phyloP scores from a whole-genome alignment of 2,329 filamentous ascomycete species.

The Raffaelea albimanens region DNA sequence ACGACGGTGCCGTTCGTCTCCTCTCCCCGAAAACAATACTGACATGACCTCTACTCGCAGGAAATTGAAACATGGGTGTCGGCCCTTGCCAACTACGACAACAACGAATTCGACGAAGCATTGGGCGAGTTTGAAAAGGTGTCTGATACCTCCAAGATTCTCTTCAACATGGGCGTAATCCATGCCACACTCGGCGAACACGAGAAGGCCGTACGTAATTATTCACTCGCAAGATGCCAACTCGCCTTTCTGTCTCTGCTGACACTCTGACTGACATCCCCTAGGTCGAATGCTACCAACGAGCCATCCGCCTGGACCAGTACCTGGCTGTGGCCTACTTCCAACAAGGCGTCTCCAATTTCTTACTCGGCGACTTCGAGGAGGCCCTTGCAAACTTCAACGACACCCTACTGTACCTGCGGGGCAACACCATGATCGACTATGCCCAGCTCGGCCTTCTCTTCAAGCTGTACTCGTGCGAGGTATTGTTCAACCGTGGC shows the following conservation, averaged over 20 bases:
- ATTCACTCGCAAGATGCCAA: slow-evolving; percentile 8
- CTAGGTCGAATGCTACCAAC: slow-evolving; percentile 90
- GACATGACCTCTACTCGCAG: slow-evolving; percentile 31
- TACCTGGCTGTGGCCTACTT: slow-evolving; percentile 98
- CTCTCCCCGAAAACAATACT: no score
- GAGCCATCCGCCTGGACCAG: slow-evolving; percentile 80
- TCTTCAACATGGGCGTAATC: slow-evolving; percentile 98
- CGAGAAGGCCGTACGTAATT: slow-evolving; percentile 84
- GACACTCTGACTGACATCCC: no score
- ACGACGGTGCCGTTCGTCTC: neutral
- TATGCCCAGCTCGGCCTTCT: slow-evolving; percentile 92
- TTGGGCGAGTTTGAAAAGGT: slow-evolving; percentile 77
- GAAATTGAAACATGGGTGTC: slow-evolving; percentile 99
- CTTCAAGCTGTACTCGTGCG: slow-evolving; percentile 95
- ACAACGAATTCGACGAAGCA: slow-evolving; percentile 92
- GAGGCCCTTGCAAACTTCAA: slow-evolving; percentile 98
- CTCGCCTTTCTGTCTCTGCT: neutral
- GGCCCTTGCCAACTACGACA: slow-evolving; percentile 86
- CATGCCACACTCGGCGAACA: slow-evolving; percentile 94
- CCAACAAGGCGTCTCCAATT: slow-evolving; percentile 96
- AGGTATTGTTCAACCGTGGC: slow-evolving; percentile 94
- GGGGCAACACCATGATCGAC: slow-evolving; percentile 95
- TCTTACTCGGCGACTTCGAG: slow-evolving; percentile 92
- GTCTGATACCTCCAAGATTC: slow-evolving; percentile 91
- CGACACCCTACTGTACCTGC: slow-evolving; percentile 86